Conservation (phyloP, 2,329 filamentous ascomycete species). For the Claviceps digitariae region DNA sequence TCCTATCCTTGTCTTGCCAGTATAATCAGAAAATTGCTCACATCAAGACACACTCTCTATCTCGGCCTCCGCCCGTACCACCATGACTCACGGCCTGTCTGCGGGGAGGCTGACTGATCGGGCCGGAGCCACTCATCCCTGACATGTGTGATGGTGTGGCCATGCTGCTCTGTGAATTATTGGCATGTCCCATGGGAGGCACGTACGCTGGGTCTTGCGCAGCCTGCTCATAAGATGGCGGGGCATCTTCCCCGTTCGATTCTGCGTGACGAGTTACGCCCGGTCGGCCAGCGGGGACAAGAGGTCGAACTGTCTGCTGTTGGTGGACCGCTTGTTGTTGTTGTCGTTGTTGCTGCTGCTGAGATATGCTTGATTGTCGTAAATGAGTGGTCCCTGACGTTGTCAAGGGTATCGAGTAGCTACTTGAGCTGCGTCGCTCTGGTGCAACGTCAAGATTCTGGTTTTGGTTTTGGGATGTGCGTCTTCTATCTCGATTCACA, state of each 20-base stretch:
- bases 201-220: slow-evolving; percentile 36
- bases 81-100: slow-evolving; percentile 7
- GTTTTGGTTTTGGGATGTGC: background rate
- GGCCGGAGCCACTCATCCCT: too few species aligned
- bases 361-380: slow-evolving; percentile 1
- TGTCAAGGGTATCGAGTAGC: slow-evolving; percentile 2
- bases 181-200: slow-evolving; percentile 38
- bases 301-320: slow-evolving; percentile 29
- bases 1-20: background rate
- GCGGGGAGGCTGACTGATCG: slow-evolving; percentile 5
- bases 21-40: slow-evolving; percentile 12
- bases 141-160: background rate
- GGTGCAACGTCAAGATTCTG: slow-evolving; percentile 3
- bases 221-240: slow-evolving; percentile 45
- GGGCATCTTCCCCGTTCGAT: slow-evolving; percentile 34
- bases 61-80: slow-evolving; percentile 7
- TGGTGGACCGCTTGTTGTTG: slow-evolving; percentile 9
- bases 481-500: slow-evolving; percentile 11
- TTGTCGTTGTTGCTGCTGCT: background rate
- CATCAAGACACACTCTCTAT: slow-evolving; percentile 35
- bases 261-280: slow-evolving; percentile 24
- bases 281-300: slow-evolving; percentile 23
- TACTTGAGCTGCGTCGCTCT: slow-evolving; percentile 14
- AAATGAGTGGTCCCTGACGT: background rate
- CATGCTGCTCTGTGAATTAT: slow-evolving; percentile 28